Base-by-base conservation (phyloP, 495 filamentous ascomycete genomes). In the Penicillium macrosclerotiorum region DNA sequence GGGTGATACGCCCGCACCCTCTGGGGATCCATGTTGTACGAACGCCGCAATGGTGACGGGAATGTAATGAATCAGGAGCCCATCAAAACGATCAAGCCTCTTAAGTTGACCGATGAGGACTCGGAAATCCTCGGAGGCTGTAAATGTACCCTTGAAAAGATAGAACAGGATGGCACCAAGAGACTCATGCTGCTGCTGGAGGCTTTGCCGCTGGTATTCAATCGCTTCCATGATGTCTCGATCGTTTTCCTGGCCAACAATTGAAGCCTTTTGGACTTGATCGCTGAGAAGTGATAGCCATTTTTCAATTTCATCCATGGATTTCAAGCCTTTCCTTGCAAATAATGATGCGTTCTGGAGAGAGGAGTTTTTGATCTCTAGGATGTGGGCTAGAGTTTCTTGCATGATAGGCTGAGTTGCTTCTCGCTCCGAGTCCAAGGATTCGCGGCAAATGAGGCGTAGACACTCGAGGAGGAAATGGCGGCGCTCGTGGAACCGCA, bases 101-200 rank as follows among this genome's bases (percentile, higher is more conserved):
- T 80, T 82, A 50, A 92, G 59, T 9, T 75, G 71, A 19, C 69
- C 69, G 27, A 96, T 54, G 34, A 96, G 78, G 2, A 77, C 58
- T 8, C 80, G 72, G 52, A 95, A 88, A 62, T 96, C 89, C 26
- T 80, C 72, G n/a, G 79, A 57, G 30, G 69, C 74, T 1, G 85
- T 83, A 43, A 83, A 81, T 36, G 81, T 79, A 34, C 79, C 82
- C 57, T 92, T 89, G 42, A 93, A 78, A 8, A 95, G 75, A 54
- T 86, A 80, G 47, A 79, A 83, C 16, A 92, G 59, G 35, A 92
- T 84, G 7, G 84, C 77, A 1, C 83, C 81, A n/a, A 99, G 76
- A 6, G 83, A 79, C 62, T 96, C 92, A 60, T 97, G 94, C 64
- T 97, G 91, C 56, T 86, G 79, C 12, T 79, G 77, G 22, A 97